Conservation (phyloP, 805 yeast species). For the Saitoella complicata region DNA sequence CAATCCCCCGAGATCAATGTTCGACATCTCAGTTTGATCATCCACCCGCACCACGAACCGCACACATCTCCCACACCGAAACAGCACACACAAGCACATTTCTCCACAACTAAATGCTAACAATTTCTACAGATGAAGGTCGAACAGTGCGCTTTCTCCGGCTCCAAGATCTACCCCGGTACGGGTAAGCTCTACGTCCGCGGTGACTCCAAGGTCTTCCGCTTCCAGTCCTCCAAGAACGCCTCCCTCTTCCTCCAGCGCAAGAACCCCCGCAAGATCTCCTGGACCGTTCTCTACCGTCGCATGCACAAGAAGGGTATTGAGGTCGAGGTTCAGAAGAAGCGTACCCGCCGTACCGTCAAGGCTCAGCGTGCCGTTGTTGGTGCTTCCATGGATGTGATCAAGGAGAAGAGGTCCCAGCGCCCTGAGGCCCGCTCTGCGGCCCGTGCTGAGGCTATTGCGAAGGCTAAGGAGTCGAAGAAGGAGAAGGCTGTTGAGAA, state of each 20-base stretch:
- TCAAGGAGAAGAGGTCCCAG: conserved; percentile 90
- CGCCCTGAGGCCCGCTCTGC: conserved; percentile 98
- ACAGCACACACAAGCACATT: too few relatives aligned
- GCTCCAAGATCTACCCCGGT: conserved; percentile 99
- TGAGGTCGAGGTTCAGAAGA: conserved; percentile 81
- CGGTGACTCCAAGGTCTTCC: conserved; percentile 99
- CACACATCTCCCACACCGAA: too few relatives aligned
- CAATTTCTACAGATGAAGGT: not conserved
- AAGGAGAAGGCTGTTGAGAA: conserved; percentile 85
- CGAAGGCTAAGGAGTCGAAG: conserved; percentile 32
- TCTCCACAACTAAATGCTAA: too few relatives aligned
- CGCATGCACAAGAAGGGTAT: conserved; percentile 99
- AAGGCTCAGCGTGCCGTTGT: conserved; percentile 98
- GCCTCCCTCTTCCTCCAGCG: conserved; percentile 98
- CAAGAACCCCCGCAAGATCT: conserved; percentile 99
- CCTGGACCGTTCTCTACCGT: conserved; percentile 99
- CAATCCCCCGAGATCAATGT: too few relatives aligned
- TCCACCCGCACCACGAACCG: too few relatives aligned
- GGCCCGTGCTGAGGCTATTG: conserved; percentile 81
- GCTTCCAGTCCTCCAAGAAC: conserved; percentile 96
- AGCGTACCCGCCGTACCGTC: conserved; percentile 92
- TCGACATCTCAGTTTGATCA: too few relatives aligned
- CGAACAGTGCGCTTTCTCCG: conserved; percentile 45
- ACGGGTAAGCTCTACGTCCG: conserved; percentile 94
- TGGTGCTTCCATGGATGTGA: conserved; percentile 97